Evolutionary conservation across 2,329 filamentous ascomycete genomes (phyloP), one percentile per base, ranked within the genome.

Genomic region (Phyllosticta citrichinensis): DNA sequence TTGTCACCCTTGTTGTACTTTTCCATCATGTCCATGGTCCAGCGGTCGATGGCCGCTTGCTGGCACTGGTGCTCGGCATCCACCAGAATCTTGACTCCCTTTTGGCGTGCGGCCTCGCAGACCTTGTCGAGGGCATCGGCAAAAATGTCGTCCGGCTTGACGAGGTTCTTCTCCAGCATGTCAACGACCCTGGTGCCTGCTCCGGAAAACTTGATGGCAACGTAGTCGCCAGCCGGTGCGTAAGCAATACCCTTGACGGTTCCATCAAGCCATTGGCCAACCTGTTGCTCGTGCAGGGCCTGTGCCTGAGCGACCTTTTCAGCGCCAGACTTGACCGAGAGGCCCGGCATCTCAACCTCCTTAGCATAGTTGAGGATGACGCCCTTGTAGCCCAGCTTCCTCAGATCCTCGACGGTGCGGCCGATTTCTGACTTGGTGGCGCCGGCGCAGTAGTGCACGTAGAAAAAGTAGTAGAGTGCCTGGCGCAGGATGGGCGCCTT

Each of bases 401-500:
- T 79, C 4, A 81, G 76, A 1, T 79, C 70, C 47, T 91, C 82
- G 0, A 87, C 91, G 27, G 69, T 71, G 50, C 72, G 75, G 56
- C 78, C 78, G 4, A 95, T 87, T 73, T 96, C 88, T 2, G 71
- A 66, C 0, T 81, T 78, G 53, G 83, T 88, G 72, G 91, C 88
- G 51, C 92, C 92, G 0, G 90, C 90, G 72, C 92, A 96, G 71
- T 96, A 96, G 68, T 96, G 92, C 51, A 86, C 85, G 74, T 96
- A 96, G 66, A 96, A 89, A 0, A 89, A 94, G 69, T 86, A 83
- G 70, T 91, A 90, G 58, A 96, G 77, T 52, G 91, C 70, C 59
- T 78, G 82, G 52, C 85, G 84, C n/a, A 96, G 79, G 1, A 93
- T 53, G 0, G 84, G 83, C 9, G 60, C 51, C 19, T 54, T 58